phyloP scores from a whole-genome alignment of 1,284 basidiomycete genomes.

The Pseudomicrostroma phylloplanum region DNA sequence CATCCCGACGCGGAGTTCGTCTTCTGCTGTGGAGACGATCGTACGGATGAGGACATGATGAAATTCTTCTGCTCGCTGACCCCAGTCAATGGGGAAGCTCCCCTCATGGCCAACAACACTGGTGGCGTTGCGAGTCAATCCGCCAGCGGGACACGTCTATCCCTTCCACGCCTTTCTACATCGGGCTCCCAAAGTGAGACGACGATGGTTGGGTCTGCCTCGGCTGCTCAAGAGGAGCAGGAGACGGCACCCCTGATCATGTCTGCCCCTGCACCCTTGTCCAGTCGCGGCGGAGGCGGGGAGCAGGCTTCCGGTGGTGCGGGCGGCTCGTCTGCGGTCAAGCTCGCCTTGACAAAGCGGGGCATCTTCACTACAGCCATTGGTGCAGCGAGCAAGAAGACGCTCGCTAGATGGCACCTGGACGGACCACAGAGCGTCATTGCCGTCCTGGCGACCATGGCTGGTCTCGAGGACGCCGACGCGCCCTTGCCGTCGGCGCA shows the following conservation, averaged over 20 bases:
- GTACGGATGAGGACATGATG: constrained; percentile 59
- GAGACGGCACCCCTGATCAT: constrained; percentile 1
- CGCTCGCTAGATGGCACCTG: constrained; percentile 46
- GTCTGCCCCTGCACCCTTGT: neutral
- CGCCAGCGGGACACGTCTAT: no score
- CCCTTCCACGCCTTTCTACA: no score
- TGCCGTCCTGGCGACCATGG: constrained; percentile 42
- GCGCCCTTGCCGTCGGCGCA: neutral
- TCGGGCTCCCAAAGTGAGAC: no score
- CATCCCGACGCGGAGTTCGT: constrained; percentile 90
- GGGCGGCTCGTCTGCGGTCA: neutral
- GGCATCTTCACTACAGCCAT: constrained; percentile 45
- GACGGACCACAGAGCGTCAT: constrained; percentile 37
- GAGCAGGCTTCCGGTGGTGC: no score
- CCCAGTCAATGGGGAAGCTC: neutral
- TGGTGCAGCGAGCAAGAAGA: constrained; percentile 42
- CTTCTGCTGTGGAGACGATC: constrained; percentile 96
- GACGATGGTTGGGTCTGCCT: neutral
- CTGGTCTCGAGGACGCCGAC: constrained; percentile 16
- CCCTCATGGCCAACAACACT: no score
- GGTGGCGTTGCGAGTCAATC: no score
- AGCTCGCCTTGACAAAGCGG: constrained; percentile 18
- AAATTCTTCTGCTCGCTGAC: constrained; percentile 8
- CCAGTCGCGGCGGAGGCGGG: no score
- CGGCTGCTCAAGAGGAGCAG: constrained; percentile 1